Evolutionary conservation across 225 moss, liverwort and hornwort species (phyloP), one percentile per base, ranked within the genome.

Genomic region (Physcomitrellopsis africana): DNA sequence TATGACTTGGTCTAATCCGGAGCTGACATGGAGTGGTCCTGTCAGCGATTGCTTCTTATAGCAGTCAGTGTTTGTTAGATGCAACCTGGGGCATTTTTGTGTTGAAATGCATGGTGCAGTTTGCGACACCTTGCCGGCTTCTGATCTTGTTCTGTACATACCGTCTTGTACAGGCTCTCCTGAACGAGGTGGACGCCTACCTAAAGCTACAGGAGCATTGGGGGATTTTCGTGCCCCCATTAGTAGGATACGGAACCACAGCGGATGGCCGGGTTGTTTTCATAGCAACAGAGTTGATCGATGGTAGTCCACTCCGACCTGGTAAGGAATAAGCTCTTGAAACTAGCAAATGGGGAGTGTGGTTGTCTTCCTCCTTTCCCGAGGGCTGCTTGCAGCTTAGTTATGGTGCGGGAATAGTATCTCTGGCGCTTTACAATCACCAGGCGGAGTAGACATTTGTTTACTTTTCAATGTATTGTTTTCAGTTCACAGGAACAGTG

Each of bases 231-330:
- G n/a, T n/a, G n/a, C n/a, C n/a, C n/a, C n/a, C n/a, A n/a, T n/a
- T n/a, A n/a, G n/a, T 0, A 10, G 67, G 52, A 68, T 68, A 55
- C n/a, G 68, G 73, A 79, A 79, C 62, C 62, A 73, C 73, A 67
- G 60, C 2, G 2, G 0, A 53, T 67, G 67, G 20, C 44, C 54
- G 6, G 53, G 8, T 79, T 54, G 22, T 79, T 55, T 74, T 20
- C 54, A 74, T 79, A 32, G 69, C 74, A 14, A 69, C n/a, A 63
- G 63, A 80, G 37, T 41, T 80, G 11, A 80, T 80, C 46, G 48
- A 74, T 42, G 63, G 79, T 15, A 74, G 56, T 56, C 55, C 41
- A 56, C 69, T 80, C 3, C 13, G 10, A 48, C 3, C 55, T 47
- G 23, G 42, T 80, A 64, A 73, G 27, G 14, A 11, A 43, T 46